Conservation (phyloP, 2,329 filamentous ascomycete species). For the Calonectria pseudoturangicola region DNA sequence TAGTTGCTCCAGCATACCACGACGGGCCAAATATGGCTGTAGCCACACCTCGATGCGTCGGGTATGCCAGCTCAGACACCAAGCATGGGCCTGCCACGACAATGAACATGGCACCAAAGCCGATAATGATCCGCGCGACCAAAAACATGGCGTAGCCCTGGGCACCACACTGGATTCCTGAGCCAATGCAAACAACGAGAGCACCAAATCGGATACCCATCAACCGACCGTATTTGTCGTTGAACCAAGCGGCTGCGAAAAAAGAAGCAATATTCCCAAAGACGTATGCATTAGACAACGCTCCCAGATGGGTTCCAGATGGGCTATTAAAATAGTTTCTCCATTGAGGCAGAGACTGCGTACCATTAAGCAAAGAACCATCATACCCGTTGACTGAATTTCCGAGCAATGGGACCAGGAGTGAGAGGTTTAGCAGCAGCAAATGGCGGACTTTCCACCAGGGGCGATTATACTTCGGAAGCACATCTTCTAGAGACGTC, state of each 20-base stretch:
- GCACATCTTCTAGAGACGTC: background rate
- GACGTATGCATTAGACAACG: constrained; percentile 1
- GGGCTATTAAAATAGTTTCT: background rate
- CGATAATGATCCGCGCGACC: background rate
- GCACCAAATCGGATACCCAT: background rate
- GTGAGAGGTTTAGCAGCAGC: background rate
- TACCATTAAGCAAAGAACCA: background rate
- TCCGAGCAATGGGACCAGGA: background rate
- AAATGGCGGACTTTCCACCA: constrained; percentile 6
- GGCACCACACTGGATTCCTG: background rate
- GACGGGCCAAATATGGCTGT: background rate
- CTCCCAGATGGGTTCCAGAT: background rate
- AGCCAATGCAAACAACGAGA: background rate
- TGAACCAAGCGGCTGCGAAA: constrained; percentile 12
- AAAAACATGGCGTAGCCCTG: constrained; percentile 6
- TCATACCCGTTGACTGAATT: constrained; percentile 1
- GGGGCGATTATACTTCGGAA: background rate
- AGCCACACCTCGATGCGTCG: background rate
- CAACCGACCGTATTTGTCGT: constrained; percentile 1
- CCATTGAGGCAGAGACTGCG: background rate
- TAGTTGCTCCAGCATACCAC: constrained; percentile 1
- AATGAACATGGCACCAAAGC: constrained; percentile 1
- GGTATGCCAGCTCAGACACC: constrained; percentile 1
- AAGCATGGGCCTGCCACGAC: background rate
- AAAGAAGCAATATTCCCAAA: constrained; percentile 1